A percentile compares a stretch with the other conserved stretches of the same genome.
phyloP scores from a whole-genome alignment of 2,329 filamentous ascomycete species.

The Boeremia lycopersici region DNA sequence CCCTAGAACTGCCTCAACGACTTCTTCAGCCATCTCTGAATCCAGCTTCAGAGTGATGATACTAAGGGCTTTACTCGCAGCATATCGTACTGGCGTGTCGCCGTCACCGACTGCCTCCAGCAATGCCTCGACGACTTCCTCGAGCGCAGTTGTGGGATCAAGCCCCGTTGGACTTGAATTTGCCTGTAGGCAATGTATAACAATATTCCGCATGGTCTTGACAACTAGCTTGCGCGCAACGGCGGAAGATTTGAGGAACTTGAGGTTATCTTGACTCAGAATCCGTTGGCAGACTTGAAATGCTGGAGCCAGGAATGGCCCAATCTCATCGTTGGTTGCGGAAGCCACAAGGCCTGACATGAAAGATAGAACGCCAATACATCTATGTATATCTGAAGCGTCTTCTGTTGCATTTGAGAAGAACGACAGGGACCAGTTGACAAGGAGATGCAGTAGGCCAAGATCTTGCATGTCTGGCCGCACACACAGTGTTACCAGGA shows the following conservation, averaged over 20 bases:
- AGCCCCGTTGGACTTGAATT: conserved; percentile 36
- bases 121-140: conserved; percentile 81
- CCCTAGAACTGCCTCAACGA: conserved; percentile 84
- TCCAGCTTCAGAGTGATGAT: conserved; percentile 82
- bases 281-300: conserved; percentile 70
- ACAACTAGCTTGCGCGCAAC: conserved; percentile 81
- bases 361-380: conserved; percentile 79
- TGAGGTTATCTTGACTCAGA: conserved; percentile 56
- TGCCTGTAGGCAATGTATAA: conserved; percentile 66
- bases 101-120: conserved; percentile 81
- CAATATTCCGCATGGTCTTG: conserved; percentile 80
- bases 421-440: conserved; percentile 71
- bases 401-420: conserved; percentile 57
- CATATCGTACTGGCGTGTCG: conserved; percentile 87
- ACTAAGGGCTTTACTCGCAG: conserved; percentile 91
- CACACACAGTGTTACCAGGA: conserved; percentile 82
- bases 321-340: conserved; percentile 75
- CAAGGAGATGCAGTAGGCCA: conserved; percentile 70
- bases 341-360: conserved; percentile 75
- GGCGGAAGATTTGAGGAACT: conserved; percentile 72
- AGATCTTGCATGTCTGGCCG: conserved; percentile 86
- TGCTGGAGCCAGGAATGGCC: conserved; percentile 67
- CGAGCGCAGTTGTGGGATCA: conserved; percentile 58
- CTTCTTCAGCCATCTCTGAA: conserved; percentile 79
- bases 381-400: conserved; percentile 69